These are phyloP conservation scores for Cylindrotheca closterium DNA, from an alignment of 108 stramenopile genomes.

Conservation along the genomic window DNA sequence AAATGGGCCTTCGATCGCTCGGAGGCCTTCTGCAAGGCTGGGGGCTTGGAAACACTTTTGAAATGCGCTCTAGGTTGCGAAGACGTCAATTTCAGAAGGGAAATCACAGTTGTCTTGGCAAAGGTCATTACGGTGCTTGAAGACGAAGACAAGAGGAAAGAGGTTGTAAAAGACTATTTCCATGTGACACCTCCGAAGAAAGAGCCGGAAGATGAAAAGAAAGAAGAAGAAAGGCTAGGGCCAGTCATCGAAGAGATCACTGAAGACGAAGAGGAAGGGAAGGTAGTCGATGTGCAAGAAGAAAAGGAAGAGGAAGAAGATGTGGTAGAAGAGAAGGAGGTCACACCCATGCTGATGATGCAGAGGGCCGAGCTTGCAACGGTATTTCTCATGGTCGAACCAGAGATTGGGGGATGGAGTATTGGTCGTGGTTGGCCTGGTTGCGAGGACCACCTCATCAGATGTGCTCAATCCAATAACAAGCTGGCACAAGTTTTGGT, in stretches of 20 bases:
- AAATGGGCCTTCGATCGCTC: constrained; percentile 56
- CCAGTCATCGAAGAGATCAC: constrained; percentile 70
- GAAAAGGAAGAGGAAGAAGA: constrained; percentile 37
- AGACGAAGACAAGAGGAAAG: constrained; percentile 53
- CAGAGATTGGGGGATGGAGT: constrained; percentile 73
- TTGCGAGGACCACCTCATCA: constrained; percentile 40
- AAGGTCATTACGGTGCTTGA: constrained; percentile 36
- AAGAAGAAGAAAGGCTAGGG: constrained; percentile 22
- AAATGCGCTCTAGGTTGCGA: constrained; percentile 32
- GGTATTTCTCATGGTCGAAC: constrained; percentile 62
- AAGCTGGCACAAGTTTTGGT: constrained; percentile 75
- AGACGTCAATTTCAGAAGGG: constrained; percentile 57
- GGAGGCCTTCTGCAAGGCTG: constrained; percentile 46
- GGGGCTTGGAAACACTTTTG: constrained; percentile 61
- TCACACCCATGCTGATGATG: constrained; percentile 47
- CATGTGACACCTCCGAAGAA: constrained; percentile 36
- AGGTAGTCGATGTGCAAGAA: background rate
- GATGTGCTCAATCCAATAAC: constrained; percentile 59
- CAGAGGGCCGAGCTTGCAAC: constrained; percentile 63
- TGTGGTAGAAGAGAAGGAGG: background rate
- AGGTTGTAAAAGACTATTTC: constrained; percentile 40
- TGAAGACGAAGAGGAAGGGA: constrained; percentile 49
- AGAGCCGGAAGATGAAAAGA: constrained; percentile 21
- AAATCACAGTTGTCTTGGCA: constrained; percentile 58
- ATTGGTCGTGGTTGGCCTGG: constrained; percentile 61